Evolutionary conservation across 179 eudicot species (phyloP), one percentile per base, ranked within the genome.

Genomic region (Heliamphora pulchella): DNA sequence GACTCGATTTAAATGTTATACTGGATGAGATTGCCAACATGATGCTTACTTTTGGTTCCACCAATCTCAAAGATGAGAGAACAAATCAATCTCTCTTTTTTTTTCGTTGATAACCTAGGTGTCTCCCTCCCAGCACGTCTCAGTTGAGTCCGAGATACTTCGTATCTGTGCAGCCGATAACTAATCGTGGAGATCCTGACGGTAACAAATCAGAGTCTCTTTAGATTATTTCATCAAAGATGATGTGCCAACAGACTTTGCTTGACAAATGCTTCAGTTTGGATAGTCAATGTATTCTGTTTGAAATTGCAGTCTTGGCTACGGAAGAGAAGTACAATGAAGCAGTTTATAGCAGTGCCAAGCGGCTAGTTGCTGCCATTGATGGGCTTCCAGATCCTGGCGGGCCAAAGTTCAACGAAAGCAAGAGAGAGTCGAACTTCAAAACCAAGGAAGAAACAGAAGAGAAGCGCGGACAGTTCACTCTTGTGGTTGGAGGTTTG

Each of bases 361-460:
- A 89, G 80, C 95, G 99, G 79, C 85, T 96, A 83, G 99, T 88
- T 53, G 95, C 98, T 47, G 97, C 99, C 77, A 89, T 94, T 64
- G 99, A 96, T 74, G 97, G 98, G 14, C 97, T 96, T 71, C 97
- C 98, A 0, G 99, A 96, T 85, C 89, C 98, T 3, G 99, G 99
- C 53, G 99, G 98, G 5, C 99, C 99, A 14, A 7, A 78, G 58
- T 5, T 85, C 17, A 89, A 92, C 79, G 99, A 96, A 70, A 89
- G 80, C 91, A 96, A 96, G 77, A 84, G 99, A 77, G 99, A 96
- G 74, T 92, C 99, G 14, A 96, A 96, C 89, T 96, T 94, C 84
- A 96, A 94, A 86, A 88, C 97, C 54, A 91, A 81, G 83, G 95
- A 94, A 85, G 99, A 96, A 90, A 96, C 99, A 0, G 97, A 92